Conservation (phyloP, 371 early-diverging fungal species). For the Mucor ambiguus region DNA sequence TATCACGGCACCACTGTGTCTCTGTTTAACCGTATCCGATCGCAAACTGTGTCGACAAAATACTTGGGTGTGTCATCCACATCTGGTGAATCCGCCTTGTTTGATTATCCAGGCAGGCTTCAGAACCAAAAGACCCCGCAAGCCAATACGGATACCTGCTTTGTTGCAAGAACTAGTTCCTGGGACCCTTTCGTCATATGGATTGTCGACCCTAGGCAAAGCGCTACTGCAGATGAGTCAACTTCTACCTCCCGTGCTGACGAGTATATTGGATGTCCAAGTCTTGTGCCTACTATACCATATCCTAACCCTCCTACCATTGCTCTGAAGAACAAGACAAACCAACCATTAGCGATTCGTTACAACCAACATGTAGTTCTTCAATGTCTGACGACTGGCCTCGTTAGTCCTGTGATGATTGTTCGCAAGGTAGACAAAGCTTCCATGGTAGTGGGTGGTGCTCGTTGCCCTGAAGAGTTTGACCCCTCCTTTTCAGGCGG, state of each 20-base stretch:
- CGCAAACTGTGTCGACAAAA: slow-evolving; percentile 87
- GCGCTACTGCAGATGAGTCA: slow-evolving; percentile 12
- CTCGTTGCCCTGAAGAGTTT: slow-evolving; percentile 20
- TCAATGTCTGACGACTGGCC: slow-evolving; percentile 76
- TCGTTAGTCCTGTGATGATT: slow-evolving; percentile 78
- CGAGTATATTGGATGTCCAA: slow-evolving; percentile 33
- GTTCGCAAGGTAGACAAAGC: slow-evolving; percentile 80
- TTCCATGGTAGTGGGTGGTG: slow-evolving; percentile 71
- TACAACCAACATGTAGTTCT: slow-evolving; percentile 78
- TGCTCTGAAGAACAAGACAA: slow-evolving; percentile 51
- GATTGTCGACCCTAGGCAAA: slow-evolving; percentile 68
- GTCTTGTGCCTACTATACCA: slow-evolving; percentile 30
- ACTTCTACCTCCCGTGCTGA: slow-evolving; percentile 39
- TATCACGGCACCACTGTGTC: slow-evolving; percentile 83
- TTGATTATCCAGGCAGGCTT: slow-evolving; percentile 33
- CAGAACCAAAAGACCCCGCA: slow-evolving; percentile 15
- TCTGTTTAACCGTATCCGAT: slow-evolving; percentile 71
- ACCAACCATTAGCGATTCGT: slow-evolving; percentile 67
- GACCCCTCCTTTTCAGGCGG: slow-evolving; percentile 63
- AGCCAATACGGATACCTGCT: slow-evolving; percentile 48
- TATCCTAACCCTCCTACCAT: slow-evolving; percentile 70
- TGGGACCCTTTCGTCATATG: slow-evolving; percentile 88
- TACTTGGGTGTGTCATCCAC: slow-evolving; percentile 69
- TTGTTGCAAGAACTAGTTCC: slow-evolving; percentile 68
- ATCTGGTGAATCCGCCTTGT: slow-evolving; percentile 31